Evolutionary conservation across 805 yeast genomes (phyloP).

Genomic region (Nakazawaea holstii): DNA sequence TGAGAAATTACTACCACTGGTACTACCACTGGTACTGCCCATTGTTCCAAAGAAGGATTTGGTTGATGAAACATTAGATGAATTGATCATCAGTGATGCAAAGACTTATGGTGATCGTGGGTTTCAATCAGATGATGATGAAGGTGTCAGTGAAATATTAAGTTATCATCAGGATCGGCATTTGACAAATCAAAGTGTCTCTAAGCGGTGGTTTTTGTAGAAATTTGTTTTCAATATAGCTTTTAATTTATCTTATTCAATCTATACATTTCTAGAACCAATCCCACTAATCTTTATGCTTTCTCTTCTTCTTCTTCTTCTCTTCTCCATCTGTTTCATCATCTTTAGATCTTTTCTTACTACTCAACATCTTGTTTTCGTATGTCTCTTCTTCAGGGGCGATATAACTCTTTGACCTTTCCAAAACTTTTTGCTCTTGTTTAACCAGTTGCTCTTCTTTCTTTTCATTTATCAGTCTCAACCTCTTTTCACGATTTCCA

Average conservation of each 20-base stretch:
- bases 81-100: not conserved
- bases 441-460: constrained; percentile 71
- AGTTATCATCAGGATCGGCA: not conserved
- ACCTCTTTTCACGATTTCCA: constrained; percentile 76
- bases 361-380: constrained; percentile 28
- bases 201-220: constrained; percentile 1
- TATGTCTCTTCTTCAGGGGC: constrained; percentile 73
- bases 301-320: constrained; percentile 14
- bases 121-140: not conserved
- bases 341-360: constrained; percentile 21
- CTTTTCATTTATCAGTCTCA: constrained; percentile 68
- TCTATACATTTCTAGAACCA: not conserved
- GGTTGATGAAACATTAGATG: constrained; percentile 1
- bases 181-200: not conserved
- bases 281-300: not conserved
- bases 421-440: constrained; percentile 58
- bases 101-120: not conserved
- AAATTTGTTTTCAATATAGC: too few relatives aligned
- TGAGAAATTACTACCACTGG: too few relatives aligned
- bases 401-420: constrained; percentile 69
- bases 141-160: constrained; percentile 1
- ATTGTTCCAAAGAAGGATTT: not conserved
- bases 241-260: too few relatives aligned
- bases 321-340: constrained; percentile 24
- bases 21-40: too few relatives aligned